Evolutionary conservation across 2,329 filamentous ascomycete species (phyloP), one percentile per base, ranked within the genome.

Genomic region (Cytospora piceicola): DNA sequence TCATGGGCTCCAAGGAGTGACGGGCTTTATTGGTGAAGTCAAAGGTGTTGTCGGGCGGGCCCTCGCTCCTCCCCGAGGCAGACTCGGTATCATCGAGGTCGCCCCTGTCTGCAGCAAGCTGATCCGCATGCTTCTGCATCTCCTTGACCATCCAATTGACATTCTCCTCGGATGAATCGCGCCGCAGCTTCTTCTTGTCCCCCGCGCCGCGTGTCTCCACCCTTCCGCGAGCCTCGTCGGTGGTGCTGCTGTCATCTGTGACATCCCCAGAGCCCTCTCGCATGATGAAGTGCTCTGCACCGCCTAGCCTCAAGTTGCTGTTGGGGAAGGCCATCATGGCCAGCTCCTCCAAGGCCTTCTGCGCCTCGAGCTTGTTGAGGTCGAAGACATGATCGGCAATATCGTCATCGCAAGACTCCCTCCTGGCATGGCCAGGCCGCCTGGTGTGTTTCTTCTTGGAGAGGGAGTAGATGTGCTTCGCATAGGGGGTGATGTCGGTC

Each of bases 371-470:
- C 59, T 91, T 91, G 53, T 93, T 92, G 65, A 96, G 81, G 64
- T 91, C 88, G 66, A 96, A 84, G 63, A 97, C 79, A 75, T 94
- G 94, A 46, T 89, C 88, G 60, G 90, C 88, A 71, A 91, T 90
- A 69, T 86, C 85, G 68, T 92, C 91, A 73, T 95, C 91, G 69
- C 91, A 90, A 65, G 85, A 86, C 83, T 93, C 82, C 81, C 90
- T 76, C 80, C 88, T 82, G 65, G 85, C 82, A 39, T 76, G 74
- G 20, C 73, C 75, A 63, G 72, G 79, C 60, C 77, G 74, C 53
- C 77, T 75, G 75, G 75, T 78, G 64, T 73, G 75, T 58, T 77
- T 75, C 67, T 74, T 75, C 70, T 80, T 80, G 55, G 77, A 80
- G 61, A 77, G 78, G n/a, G 80, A 80, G 77, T 86, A 88, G 67